Evolutionary conservation across 1,284 basidiomycete genomes (phyloP), one percentile per base, ranked within the genome.

Genomic region (Cutaneotrichosporon spelunceum): DNA sequence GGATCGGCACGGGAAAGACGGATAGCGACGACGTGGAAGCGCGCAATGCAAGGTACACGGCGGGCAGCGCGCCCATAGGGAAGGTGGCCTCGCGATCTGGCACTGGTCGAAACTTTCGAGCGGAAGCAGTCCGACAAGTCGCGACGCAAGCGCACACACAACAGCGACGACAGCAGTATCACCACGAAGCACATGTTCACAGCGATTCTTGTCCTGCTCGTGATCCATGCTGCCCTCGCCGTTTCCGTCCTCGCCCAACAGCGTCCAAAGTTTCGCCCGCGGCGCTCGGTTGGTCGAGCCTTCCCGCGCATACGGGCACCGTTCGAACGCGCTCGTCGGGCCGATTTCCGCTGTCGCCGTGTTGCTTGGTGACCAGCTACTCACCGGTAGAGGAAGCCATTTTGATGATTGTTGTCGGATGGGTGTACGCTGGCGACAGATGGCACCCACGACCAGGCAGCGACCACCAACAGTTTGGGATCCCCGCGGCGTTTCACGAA

Each of bases 361-460:
- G 53, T 39, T 47, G 39, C 19, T 16, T n/a, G 19, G 7, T 42
- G 39, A 24, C 16, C n/a, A 13, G 27, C 45, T 34, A 64, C 62
- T 57, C 56, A 64, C 62, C 62, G 57, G 55, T 60, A 49, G 62
- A 60, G 33, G 62, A 60, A 64, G 62, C 62, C 62, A 64, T 64
- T 60, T 64, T 57, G 56, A 36, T 49, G 30, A 36, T 58, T 44
- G 61, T 62, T 62, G 61, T 56, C 48, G 61, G 61, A 39, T 62
- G 42, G 57, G 45, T 53, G 30, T 26, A 36, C 34, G 52, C 52
- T 53, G 52, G 47, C 14, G 19, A 27, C 19, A 26, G 48, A 19
- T 50, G 48, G 19, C 39, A 16, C 19, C 39, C 13, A 39, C 36
- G 36, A 39, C 36, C 36, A 39, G 9, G 36, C 36, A 19, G 36